Conservation (phyloP, 305 asterid genomes). For the Fraxinus sp. region DNA sequence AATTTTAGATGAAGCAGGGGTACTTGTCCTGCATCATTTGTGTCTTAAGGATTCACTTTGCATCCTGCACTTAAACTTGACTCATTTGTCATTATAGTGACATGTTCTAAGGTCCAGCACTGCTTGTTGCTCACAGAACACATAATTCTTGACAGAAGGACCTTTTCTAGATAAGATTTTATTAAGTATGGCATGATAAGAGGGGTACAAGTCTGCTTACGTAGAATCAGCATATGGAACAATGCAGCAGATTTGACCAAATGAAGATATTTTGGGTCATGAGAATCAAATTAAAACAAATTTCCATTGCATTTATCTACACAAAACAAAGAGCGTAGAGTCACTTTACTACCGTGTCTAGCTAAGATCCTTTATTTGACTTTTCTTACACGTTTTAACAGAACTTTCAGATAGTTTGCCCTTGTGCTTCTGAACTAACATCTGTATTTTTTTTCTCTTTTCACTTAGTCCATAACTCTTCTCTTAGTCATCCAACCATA, state of each 20-base stretch:
- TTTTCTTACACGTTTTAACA: not conserved
- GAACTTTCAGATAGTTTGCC: not conserved
- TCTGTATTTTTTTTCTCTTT: not conserved
- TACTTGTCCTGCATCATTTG: not conserved
- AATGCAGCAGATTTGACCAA: not conserved
- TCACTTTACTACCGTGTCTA: not conserved
- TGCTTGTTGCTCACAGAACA: not conserved
- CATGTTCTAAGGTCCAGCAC: not conserved
- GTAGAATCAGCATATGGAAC: not conserved
- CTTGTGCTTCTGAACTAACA: not conserved
- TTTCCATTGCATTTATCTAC: not conserved
- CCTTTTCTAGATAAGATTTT: not conserved
- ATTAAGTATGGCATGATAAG: not conserved
- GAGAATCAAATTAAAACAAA: not conserved
- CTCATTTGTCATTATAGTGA: not conserved
- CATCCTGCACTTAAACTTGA: not conserved
- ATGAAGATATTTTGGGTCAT: not conserved
- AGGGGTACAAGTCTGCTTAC: not conserved
- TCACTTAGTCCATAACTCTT: not conserved
- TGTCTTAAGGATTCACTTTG: not conserved
- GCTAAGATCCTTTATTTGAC: not conserved
- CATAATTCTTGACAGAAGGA: not conserved
- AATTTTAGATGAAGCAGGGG: not conserved
- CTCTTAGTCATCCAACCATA: not conserved
- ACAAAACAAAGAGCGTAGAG: not conserved